Base-by-base conservation (phyloP, 495 filamentous ascomycete species). In the Penicillium coffeae region DNA sequence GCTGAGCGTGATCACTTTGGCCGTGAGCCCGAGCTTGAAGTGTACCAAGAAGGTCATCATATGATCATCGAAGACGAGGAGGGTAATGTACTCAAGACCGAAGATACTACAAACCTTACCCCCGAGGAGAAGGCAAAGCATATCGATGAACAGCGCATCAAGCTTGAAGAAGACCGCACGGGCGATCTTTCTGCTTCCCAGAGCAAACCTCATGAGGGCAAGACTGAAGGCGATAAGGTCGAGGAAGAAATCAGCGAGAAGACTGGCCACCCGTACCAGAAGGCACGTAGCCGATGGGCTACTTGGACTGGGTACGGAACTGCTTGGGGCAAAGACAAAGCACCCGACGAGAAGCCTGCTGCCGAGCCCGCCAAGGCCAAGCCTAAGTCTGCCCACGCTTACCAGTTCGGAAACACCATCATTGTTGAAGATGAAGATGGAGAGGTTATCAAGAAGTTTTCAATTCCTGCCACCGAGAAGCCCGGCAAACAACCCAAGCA, bases 341-440 rank as follows among this genome's bases (percentile, higher is more conserved):
- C 41, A 21, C 46, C 59, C 10, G 50, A 63, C 35, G 27, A 47
- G 6, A 48, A 53, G 47, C 52, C 42, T 36, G 51, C 55, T 18
- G 43, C 50, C 21, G 53, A 56, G 3, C 34, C 48, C 3, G 50
- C 55, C 16, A 63, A 64, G 40, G 45, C 55, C 9, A 62, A 62
- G 43, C 60, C 36, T 38, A 72, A 78, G 18, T 84, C 93, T 4
- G 94, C 94, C 9, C 79, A 88, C 58, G 94, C 94, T 3, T 99
- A 95, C 58, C 90, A 95, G 55, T 96, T 92, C 56, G 94, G 91
- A 37, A 93, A 89, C 55, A 95, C 90, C 64, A 92, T 99, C 55
- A 96, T 99, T 59, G 90, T 99, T 13, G 94, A 99, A 67, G 91
- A 99, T 56, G 90, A 92, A 63, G 87, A 96, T 62, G 94, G 94